Base-by-base conservation (phyloP, 352 stramenopile genomes). In the Aphanomyces stellatus region DNA sequence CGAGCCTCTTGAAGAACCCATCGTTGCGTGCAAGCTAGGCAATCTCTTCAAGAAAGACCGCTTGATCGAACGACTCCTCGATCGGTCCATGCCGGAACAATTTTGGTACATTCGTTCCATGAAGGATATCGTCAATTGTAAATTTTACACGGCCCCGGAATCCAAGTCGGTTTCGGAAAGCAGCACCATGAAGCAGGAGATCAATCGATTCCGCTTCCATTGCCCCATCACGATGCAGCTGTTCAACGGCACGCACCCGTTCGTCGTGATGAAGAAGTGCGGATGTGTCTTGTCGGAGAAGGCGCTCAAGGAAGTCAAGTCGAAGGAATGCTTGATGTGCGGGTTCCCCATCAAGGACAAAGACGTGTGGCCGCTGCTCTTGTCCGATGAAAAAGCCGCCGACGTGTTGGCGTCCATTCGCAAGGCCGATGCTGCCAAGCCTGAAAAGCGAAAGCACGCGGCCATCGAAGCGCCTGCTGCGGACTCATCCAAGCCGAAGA, bases 41-140 rank as follows among this genome's bases (percentile, higher is more conserved):
- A 95, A 96, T 72, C 70, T 97, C 11, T 97, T 93, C 77, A 97
- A 97, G 74, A 97, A 97, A 76, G 85, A 96, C 65, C 78, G 80
- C 46, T 66, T 97, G 64, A 71, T 97, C 13, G 78, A 91, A 71
- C 79, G 81, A 24, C 60, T 97, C 42, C 73, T 97, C 51, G 85
- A 91, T 4, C 81, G 84, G 43, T 81, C 82, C 49, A 73, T 96
- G 48, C 82, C 88, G 2, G 72, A 82, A 46, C 66, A 73, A 22
- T 93, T 96, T 66, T 65, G 73, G 33, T 85, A 96, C 77, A 84
- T 96, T 49, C 74, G 83, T 46, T 91, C 84, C 27, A 74, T 97
- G 22, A 95, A 95, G 62, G 90, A 97, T 69, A 76, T 96, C 24
- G 79, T 94, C 11, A 82, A 78, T n/a, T 96, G 88, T 64, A 72